Base-by-base conservation (phyloP, 2,329 filamentous ascomycete species). In the Leptographium procerum region DNA sequence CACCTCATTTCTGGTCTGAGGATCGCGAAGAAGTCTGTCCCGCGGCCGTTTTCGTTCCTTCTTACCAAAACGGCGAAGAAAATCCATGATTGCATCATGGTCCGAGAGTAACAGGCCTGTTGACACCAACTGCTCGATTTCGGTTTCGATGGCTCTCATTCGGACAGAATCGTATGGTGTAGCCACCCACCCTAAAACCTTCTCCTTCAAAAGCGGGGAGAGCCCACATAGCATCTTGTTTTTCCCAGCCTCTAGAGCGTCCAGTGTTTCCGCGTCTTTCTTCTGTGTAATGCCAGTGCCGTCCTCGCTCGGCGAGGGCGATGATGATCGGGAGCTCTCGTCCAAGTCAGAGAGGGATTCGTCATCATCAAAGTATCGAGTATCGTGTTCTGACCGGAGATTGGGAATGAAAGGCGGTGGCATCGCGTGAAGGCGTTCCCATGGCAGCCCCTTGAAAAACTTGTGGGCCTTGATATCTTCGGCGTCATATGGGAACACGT, bases 341-440 rank as follows among this genome's bases (percentile, higher is more conserved):
- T 56, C 65, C 45, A 66, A 66, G 65, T 87, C 84, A 36, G 81
- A 83, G 56, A 92, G 83, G 31, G 86, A 77, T 43, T 88, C 84
- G 47, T 88, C 84, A 55, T 91, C 86, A 60, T 96, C 89, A 67
- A 97, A 97, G 69, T 96, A 97, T 66, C 87, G 89, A 1, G 91
- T 94, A 67, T 91, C 88, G 56, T 88, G 85, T 62, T 78, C 75
- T 33, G 77, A 75, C 45, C 77, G 76, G 28, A 96, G 84, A 11
- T 83, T 79, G 0, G 92, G 92, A 1, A 95, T 75, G 66, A 95
- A 92, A 0, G 91, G 91, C 0, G 92, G 91, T 10, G 75, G 75
- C 58, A 83, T 79, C 36, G 80, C 72, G 66, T 94, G 87, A 19
- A 96, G 71, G 0, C 80, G 81, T 16, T 87, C 82, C 94, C 90